phyloP scores from a whole-genome alignment of 1,284 basidiomycete genomes.

The Cryptococcus sp. region DNA sequence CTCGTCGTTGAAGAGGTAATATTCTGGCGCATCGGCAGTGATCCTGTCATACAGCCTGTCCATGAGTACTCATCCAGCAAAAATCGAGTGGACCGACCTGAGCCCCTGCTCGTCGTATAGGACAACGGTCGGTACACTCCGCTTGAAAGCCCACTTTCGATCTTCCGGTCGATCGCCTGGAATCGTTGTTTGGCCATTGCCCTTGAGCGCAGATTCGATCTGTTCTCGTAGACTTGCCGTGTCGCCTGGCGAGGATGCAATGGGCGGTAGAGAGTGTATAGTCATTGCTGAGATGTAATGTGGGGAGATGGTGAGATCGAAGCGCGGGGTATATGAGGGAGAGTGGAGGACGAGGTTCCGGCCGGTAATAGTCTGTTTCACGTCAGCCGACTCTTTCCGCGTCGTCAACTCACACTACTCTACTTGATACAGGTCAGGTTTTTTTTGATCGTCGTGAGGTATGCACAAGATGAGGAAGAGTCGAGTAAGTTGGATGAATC shows the following conservation, averaged over 20 bases:
- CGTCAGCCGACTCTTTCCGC: too few relatives aligned
- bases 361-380: neutral
- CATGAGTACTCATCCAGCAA: neutral
- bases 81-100: slow-evolving; percentile 31
- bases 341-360: neutral
- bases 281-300: neutral
- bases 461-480: too few relatives aligned
- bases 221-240: slow-evolving; percentile 23
- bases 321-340: neutral
- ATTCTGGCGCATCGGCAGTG: slow-evolving; percentile 72
- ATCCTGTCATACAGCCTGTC: slow-evolving; percentile 54
- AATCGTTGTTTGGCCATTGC: slow-evolving; percentile 20
- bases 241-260: slow-evolving; percentile 1
- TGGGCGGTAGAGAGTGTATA: slow-evolving; percentile 17
- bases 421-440: neutral
- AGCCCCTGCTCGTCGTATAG: slow-evolving; percentile 83
- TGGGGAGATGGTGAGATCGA: neutral
- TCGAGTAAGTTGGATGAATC: too few relatives aligned
- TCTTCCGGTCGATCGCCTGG: slow-evolving; percentile 37
- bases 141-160: slow-evolving; percentile 48
- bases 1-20: slow-evolving; percentile 72
- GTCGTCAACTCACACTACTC: neutral
- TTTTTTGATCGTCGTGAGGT: too few relatives aligned
- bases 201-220: slow-evolving; percentile 32
- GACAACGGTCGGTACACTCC: slow-evolving; percentile 73